Evolutionary conservation across 2,329 filamentous ascomycete species (phyloP).

Genomic region (Sporothrix curviconia): DNA sequence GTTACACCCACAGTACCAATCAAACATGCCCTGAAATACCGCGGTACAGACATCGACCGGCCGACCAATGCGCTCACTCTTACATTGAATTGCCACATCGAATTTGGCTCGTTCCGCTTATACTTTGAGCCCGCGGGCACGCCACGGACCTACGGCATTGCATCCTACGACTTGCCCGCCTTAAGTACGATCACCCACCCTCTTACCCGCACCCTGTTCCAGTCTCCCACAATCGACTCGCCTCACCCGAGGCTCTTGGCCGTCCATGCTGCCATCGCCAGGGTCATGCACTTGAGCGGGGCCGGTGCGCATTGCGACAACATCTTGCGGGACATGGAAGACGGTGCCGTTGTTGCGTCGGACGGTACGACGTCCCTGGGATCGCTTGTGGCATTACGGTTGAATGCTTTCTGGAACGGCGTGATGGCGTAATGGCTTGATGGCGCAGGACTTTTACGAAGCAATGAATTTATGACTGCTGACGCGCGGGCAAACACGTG

Average conservation of each 20-base stretch:
- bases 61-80: conserved; percentile 7
- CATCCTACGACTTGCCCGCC: not conserved
- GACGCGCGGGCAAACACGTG: too few species aligned
- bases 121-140: not conserved
- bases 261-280: conserved; percentile 1
- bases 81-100: not conserved
- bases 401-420: not conserved
- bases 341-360: not conserved
- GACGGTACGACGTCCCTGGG: conserved; percentile 5
- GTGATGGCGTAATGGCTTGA: not conserved
- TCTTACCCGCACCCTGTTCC: conserved; percentile 4
- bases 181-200: not conserved
- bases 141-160: conserved; percentile 3
- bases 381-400: not conserved
- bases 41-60: conserved; percentile 7
- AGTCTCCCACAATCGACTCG: conserved; percentile 7
- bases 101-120: conserved; percentile 6
- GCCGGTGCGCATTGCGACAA: conserved; percentile 2
- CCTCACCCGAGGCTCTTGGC: conserved; percentile 3
- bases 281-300: not conserved
- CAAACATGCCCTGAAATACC: too few species aligned
- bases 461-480: too few species aligned
- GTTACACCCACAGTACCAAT: too few species aligned
- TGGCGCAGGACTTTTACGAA: not conserved
- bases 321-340: conserved; percentile 2